Base-by-base conservation (phyloP, 2,329 filamentous ascomycete species). In the Pyrenophora graminea region DNA sequence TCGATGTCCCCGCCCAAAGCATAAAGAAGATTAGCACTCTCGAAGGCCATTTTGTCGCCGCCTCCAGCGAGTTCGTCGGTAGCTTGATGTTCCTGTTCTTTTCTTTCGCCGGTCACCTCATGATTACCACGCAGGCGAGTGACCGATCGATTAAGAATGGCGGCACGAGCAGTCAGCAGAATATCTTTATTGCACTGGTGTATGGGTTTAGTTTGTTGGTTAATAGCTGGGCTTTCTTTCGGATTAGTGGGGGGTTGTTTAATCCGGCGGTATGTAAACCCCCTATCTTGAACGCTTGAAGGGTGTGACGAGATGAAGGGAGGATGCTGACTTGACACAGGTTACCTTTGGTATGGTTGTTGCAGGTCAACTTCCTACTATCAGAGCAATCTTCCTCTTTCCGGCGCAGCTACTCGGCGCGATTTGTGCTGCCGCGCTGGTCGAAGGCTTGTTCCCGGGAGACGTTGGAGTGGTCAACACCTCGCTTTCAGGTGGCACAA, bases 31-130 rank as follows among this genome's bases (percentile, higher is more conserved):
- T 38, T n/a, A 55, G 45, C 44, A 56, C 48, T 5, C 39, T 61
- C 6, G 46, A 58, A 21, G 54, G 45, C 17, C 63, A 67, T 36
- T 17, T 71, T 1, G 59, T 70, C 10, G 68, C 68, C 13, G 58
- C 61, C 1, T 33, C 61, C 4, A 64, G 65, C 25, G 69, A 72
- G 23, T 66, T 70, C 30, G 59, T 69, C 7, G 67, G 68, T 8
- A 72, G 66, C 1, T 68, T 68, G 46, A 59, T 64, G 61, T 71
- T 69, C 42, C 51, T 71, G 4, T 71, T 63, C 59, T 68, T 69
- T 19, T 53, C 63, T 6, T 71, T 66, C 33, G 56, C 61, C 2
- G 62, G 64, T n/a, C 61, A 63, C 9, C 55, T 68, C 30, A 69
- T 69, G 51, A 60, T 65, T 18, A 48, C 41, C 7, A 56, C 48